Percentiles rank a stretch among this genome's conserved stretches.
Evolutionary conservation across 345 rosid genomes (phyloP).

Genomic region (Eucalyptus caleyi): DNA sequence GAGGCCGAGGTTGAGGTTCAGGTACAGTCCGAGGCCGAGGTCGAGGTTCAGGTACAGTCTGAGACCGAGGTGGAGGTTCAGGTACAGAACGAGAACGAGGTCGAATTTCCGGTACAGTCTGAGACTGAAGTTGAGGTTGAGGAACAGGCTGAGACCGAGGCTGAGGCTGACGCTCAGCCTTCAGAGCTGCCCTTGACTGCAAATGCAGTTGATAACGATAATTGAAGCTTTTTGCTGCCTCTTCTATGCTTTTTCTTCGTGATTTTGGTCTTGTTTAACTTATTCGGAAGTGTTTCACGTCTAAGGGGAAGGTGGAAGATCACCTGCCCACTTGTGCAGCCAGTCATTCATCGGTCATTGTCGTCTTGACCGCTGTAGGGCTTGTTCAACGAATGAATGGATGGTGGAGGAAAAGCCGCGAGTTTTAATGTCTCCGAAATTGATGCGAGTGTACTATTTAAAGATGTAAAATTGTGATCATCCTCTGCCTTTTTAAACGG

Average conservation of each 20-base stretch:
- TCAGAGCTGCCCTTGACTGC: conserved; percentile 6
- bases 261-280: background rate
- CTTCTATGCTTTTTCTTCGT: background rate
- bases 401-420: background rate
- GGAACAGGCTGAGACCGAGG: background rate
- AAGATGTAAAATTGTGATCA: background rate
- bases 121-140: background rate
- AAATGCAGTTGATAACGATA: conserved; percentile 13
- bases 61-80: background rate
- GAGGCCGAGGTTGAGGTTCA: background rate
- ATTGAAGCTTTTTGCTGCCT: conserved; percentile 12
- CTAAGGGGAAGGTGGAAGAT: conserved; percentile 39
- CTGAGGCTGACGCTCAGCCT: conserved; percentile 4
- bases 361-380: background rate
- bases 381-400: background rate
- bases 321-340: conserved; percentile 4
- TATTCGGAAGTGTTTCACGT: conserved; percentile 2
- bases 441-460: background rate
- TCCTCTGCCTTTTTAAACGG: background rate
- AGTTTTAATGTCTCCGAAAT: background rate
- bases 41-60: background rate
- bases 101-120: background rate
- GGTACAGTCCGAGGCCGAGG: background rate
- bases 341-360: background rate
- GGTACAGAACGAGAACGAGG: background rate